phyloP scores from a whole-genome alignment of 805 yeast species.

The Clavispora fructus region DNA sequence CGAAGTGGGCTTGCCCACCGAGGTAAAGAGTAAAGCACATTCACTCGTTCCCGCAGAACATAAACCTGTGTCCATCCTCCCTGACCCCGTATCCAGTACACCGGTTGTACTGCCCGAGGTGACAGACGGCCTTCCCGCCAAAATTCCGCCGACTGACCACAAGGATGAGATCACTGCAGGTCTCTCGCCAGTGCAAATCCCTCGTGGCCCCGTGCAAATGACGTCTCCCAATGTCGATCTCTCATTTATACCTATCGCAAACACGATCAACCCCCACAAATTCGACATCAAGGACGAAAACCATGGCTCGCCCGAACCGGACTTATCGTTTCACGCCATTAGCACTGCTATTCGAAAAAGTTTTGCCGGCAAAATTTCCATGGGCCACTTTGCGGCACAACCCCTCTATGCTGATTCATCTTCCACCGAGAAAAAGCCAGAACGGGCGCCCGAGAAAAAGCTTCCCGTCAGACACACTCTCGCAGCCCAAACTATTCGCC shows the following conservation, averaged over 20 bases:
- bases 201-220: slow-evolving; percentile 2
- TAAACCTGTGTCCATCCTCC: background rate
- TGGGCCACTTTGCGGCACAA: slow-evolving; percentile 1
- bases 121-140: background rate
- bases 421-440: background rate
- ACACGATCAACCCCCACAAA: slow-evolving; percentile 10
- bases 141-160: background rate
- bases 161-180: background rate
- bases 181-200: slow-evolving; percentile 2
- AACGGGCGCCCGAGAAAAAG: background rate
- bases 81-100: slow-evolving; percentile 11
- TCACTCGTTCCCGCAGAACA: no score
- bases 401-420: background rate
- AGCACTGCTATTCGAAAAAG: slow-evolving; percentile 43
- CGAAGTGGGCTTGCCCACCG: no score
- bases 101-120: slow-evolving; percentile 1
- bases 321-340: slow-evolving; percentile 45
- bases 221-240: slow-evolving; percentile 18
- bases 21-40: no score
- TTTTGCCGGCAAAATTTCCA: slow-evolving; percentile 29
- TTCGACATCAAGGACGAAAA: background rate
- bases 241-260: slow-evolving; percentile 20
- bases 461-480: background rate
- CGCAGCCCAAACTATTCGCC: background rate
- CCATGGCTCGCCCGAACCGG: slow-evolving; percentile 11